Conservation (phyloP, 1,284 basidiomycete species). For the Boletus sp. region DNA sequence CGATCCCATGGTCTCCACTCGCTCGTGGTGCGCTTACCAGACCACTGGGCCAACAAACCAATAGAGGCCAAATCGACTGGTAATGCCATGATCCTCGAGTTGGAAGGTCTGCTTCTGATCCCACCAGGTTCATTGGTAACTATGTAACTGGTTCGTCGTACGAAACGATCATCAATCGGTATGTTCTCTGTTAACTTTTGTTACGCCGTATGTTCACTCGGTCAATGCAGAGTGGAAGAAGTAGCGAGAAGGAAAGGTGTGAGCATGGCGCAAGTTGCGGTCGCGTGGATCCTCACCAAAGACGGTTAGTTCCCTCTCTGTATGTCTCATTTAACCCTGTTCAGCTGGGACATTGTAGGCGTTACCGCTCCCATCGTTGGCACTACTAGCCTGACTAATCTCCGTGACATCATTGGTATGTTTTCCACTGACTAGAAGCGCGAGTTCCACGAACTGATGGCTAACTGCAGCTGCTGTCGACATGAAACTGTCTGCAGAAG, state of each 20-base stretch:
- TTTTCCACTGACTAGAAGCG: background rate
- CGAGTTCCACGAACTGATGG: constrained; percentile 3
- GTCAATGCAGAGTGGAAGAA: constrained; percentile 37
- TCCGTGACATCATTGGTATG: constrained; percentile 42
- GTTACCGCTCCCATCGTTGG: constrained; percentile 49
- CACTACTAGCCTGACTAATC: constrained; percentile 44
- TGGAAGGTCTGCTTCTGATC: constrained; percentile 5
- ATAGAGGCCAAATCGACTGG: constrained; percentile 31
- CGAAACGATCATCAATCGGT: constrained; percentile 32
- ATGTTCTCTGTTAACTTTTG: background rate
- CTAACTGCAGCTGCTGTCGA: constrained; percentile 29
- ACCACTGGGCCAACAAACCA: constrained; percentile 32
- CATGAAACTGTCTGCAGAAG: constrained; percentile 43
- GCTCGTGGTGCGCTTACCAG: constrained; percentile 41
- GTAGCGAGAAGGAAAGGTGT: constrained; percentile 41
- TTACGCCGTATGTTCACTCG: background rate
- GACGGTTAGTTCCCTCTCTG: constrained; percentile 22
- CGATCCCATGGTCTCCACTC: constrained; percentile 43
- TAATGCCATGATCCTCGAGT: constrained; percentile 3
- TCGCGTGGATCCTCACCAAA: constrained; percentile 48
- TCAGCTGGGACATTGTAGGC: constrained; percentile 13
- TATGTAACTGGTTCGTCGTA: constrained; percentile 25
- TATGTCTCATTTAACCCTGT: background rate
- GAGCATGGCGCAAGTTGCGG: constrained; percentile 48
- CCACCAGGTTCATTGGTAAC: constrained; percentile 26